Evolutionary conservation across 352 stramenopile species (phyloP).

Genomic region (Globisporangium alternatum): DNA sequence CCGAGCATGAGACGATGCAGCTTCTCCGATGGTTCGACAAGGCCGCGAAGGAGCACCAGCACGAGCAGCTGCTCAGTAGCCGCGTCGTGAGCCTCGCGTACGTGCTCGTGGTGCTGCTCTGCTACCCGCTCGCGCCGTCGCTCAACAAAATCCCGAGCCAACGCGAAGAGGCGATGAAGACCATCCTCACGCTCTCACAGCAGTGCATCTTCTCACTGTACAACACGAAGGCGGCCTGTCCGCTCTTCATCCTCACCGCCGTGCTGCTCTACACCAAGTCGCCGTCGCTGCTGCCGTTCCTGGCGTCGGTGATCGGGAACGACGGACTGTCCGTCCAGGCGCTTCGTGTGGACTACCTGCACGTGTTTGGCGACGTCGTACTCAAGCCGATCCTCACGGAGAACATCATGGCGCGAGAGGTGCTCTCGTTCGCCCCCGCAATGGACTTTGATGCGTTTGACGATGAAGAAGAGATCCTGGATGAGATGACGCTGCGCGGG

Average conservation of each 20-base stretch:
- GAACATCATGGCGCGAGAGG: conserved; percentile 54
- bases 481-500: conserved; percentile 50
- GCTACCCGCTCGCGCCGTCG: conserved; percentile 43
- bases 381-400: conserved; percentile 71
- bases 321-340: conserved; percentile 11
- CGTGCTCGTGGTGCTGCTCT: conserved; percentile 52
- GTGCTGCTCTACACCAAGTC: conserved; percentile 74
- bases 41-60: conserved; percentile 25
- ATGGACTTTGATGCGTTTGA: conserved; percentile 28
- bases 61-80: conserved; percentile 14
- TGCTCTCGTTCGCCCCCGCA: conserved; percentile 42
- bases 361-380: conserved; percentile 55
- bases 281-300: conserved; percentile 47
- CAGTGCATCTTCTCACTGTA: conserved; percentile 58
- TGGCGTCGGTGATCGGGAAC: conserved; percentile 22
- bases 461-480: conserved; percentile 26
- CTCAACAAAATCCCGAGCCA: conserved; percentile 60
- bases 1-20: conserved; percentile 41
- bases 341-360: conserved; percentile 52
- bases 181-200: conserved; percentile 49
- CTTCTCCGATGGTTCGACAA: conserved; percentile 46
- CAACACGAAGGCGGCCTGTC: conserved; percentile 40
- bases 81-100: conserved; percentile 53
- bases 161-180: conserved; percentile 55
- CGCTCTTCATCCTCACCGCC: conserved; percentile 58